Conservation (phyloP, 345 rosid genomes). For the Hevea brasiliensis region DNA sequence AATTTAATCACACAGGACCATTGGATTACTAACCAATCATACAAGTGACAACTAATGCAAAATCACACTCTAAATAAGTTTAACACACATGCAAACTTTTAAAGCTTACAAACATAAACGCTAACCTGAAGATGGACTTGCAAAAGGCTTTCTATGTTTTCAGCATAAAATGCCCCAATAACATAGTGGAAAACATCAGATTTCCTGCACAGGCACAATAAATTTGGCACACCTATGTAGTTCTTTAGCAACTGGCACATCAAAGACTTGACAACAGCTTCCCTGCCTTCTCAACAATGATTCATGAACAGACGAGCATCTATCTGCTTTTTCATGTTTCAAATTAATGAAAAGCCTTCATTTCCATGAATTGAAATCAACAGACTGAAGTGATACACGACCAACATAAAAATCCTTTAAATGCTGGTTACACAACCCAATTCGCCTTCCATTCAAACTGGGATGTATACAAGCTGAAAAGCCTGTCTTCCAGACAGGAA, state of each 20-base stretch:
- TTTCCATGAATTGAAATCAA: conserved; percentile 76
- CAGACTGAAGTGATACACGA: conserved; percentile 73
- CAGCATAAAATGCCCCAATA: not conserved
- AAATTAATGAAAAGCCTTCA: conserved; percentile 14
- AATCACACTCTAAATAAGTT: not conserved
- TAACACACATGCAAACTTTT: not conserved
- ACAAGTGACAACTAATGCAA: not conserved
- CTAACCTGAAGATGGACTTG: conserved; percentile 9
- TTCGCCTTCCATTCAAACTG: conserved; percentile 70
- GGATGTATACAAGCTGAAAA: conserved; percentile 80
- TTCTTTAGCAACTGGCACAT: not conserved
- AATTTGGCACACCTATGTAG: not conserved
- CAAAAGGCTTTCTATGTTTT: not conserved
- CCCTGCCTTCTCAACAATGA: conserved; percentile 7
- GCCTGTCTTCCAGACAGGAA: conserved; percentile 95
- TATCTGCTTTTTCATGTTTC: not conserved
- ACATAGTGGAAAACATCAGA: not conserved
- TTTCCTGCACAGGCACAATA: not conserved
- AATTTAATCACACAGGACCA: not conserved
- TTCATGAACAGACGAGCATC: not conserved
- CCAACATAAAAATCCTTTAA: conserved; percentile 68
- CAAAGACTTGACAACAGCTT: not conserved
- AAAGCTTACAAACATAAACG: not conserved
- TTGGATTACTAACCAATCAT: not conserved
- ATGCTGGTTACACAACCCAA: conserved; percentile 77